Conservation (phyloP, 495 filamentous ascomycete genomes). For the Tuber microsphaerosporum region DNA sequence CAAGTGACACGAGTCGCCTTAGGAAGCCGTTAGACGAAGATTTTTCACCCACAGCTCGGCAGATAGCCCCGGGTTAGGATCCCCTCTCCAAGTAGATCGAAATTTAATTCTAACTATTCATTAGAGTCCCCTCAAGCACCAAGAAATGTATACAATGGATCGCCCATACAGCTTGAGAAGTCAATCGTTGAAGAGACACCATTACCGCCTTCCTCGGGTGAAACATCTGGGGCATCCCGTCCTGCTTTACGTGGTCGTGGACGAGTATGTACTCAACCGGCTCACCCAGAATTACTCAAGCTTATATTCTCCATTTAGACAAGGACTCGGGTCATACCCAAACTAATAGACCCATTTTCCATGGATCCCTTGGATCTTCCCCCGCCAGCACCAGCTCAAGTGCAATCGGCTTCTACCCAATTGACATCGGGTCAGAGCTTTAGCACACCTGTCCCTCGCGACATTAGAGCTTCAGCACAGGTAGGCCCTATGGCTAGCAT, state of each 20-base stretch:
- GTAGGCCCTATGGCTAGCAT: background rate
- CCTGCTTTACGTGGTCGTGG: conserved; percentile 20
- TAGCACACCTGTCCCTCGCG: background rate
- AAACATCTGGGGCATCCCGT: conserved; percentile 15
- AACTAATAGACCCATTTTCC: conserved; percentile 28
- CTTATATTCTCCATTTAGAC: conserved; percentile 9
- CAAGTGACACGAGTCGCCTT: conserved; percentile 62
- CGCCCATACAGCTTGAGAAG: background rate
- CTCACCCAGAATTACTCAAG: background rate
- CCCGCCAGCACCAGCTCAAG: conserved; percentile 28
- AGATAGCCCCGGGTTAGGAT: conserved; percentile 7
- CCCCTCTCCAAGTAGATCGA: background rate
- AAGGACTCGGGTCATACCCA: conserved; percentile 17
- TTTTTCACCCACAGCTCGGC: background rate
- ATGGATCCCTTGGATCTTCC: conserved; percentile 29
- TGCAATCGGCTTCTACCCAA: conserved; percentile 10
- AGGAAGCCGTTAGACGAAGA: conserved; percentile 54
- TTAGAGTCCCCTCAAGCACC: conserved; percentile 1
- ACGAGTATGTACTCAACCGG: conserved; percentile 24
- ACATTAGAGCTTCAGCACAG: background rate
- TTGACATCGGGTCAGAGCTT: background rate
- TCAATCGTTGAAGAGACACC: background rate
- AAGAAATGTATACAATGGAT: background rate
- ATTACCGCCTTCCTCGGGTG: background rate
- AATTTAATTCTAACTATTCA: background rate